Evolutionary conservation across 225 moss, liverwort and hornwort species (phyloP), one percentile per base, ranked within the genome.

Genomic region (Pseudisothecium myosuroides): DNA sequence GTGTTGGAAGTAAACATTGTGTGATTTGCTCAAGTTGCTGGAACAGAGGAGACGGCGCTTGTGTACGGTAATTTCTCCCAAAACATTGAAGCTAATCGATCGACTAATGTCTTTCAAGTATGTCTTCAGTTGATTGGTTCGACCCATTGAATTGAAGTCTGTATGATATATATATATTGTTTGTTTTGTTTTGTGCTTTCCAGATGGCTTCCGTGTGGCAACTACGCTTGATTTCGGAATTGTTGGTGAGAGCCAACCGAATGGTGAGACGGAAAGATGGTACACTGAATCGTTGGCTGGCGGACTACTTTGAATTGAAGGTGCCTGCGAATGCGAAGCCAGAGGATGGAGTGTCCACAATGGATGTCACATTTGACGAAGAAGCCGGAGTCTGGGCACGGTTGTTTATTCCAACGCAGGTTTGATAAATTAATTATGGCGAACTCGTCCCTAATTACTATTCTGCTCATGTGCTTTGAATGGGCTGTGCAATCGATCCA

Each of bases 311-410:
- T 31, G 94, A 94, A 78, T 50, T 9, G 74, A 94, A 92, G 82
- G 91, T 91, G 65, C 85, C 93, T 12, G 93, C 93, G 3, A 89
- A 89, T 76, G 64, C 95, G 39, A 92, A 90, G 60, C 92, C 98
- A 4, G 87, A 90, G 63, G 88, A 81, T 17, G 98, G 97, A 87
- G 95, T 98, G 79, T 96, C 93, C 16, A 90, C 95, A 39, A 37
- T 90, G 60, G 98, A 98, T 81, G 92, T 96, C 39, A 91, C 93
- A 37, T 88, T 98, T 11, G 96, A 96, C 76, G 52, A 91, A 71
- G 88, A 67, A 13, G 84, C 87, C 77, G 95, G 96, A 43, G 88
- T 95, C 47, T 98, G 98, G 98, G 98, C 90, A 41, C 92, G 97
- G 34, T 68, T 98, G 68, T 97, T 96, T 56, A 89, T 91, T 45